Base-by-base conservation (phyloP, 108 stramenopile genomes). In the Cyclotella distinguenda region DNA sequence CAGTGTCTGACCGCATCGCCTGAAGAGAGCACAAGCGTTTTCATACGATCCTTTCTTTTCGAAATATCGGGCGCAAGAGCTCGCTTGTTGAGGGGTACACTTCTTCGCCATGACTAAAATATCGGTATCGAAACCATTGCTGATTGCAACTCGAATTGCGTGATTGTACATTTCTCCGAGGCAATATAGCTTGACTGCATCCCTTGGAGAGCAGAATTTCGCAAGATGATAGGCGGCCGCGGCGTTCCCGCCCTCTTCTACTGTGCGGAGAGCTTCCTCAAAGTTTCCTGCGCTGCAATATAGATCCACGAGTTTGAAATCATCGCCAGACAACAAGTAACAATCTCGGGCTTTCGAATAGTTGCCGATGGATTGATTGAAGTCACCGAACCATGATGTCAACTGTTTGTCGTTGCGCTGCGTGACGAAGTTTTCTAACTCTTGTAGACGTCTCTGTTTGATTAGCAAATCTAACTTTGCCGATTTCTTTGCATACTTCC, bases 221-320 rank as follows among this genome's bases (percentile, higher is more conserved):
- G 89, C 86, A 23, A 90, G 81, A 54, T 86, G 79, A 58, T 84
- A 83, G 0, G 86, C 81, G 2, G 84, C 82, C 10, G 85, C 82
- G 0, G 30, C 59, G 26, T 82, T 77, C 19, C 67, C 49, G 15
- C 76, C 52, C 16, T 86, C 71, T 25, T 65, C 45, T n/a, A 87
- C 83, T 44, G 86, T 66, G 5, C 52, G 64, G 0, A 48, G 34
- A 21, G 89, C 89, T 21, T 40, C 36, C 1, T 57, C 10, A 38
- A 68, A 38, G 22, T 74, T 42, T 6, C 64, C 47, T 25, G 60
- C 7, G 30, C 63, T 53, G 61, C 86, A 87, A 12, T 64, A 47
- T 35, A 90, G 63, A 6, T 87, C 46, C 0, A 88, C 86, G 3
- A 85, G 64, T 42, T 47, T 58, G 10, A 83, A 56, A 40, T 70